Evolutionary conservation across 176 grass and related monocot species (phyloP), one percentile per base, ranked within the genome.

Genomic region (Phragmites australis): DNA sequence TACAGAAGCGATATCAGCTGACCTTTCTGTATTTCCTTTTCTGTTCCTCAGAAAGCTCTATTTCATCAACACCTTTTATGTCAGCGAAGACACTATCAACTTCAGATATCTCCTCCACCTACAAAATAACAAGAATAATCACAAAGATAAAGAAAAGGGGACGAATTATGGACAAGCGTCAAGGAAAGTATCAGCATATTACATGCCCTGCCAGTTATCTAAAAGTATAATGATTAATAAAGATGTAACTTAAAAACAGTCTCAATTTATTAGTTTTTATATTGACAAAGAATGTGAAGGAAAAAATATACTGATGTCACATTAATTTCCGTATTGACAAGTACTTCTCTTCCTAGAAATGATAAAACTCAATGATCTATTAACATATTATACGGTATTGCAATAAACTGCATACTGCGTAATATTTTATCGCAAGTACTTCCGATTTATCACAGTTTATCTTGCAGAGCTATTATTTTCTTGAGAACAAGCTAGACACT

Each of bases 71-170:
- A 14, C 72, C 69, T 83, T 87, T 89, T 80, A 93, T 73, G 73
- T 93, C 92, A 71, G 61, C 77, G 82, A 87, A 87, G 43, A 56
- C 81, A 83, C 77, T 82, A 32, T 95, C 96, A 50, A 98, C 81
- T 87, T 98, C 90, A 72, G 90, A 89, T 81, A 98, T 93, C 82
- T 98, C 96, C 77, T 98, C 96, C 25, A 98, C 92, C 96, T 98
- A 65, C 31, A 78, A 43, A 72, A 86, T 25, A 60, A 61, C 48
- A 78, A 69, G 31, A 89, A 70, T 45, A 19, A 53, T 22, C 42
- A 68, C 39, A 51, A 45, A 40, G 53, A 59, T 64, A 43, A 75
- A 52, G 31, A 75, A 44, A 23, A 57, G 50, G 29, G 48, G 42
- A 74, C 79, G 55, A 68, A 46, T 45, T n/a, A 29, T 66, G 2